phyloP scores from a whole-genome alignment of 2,329 filamentous ascomycete genomes.

The Drechslerella dactyloides region DNA sequence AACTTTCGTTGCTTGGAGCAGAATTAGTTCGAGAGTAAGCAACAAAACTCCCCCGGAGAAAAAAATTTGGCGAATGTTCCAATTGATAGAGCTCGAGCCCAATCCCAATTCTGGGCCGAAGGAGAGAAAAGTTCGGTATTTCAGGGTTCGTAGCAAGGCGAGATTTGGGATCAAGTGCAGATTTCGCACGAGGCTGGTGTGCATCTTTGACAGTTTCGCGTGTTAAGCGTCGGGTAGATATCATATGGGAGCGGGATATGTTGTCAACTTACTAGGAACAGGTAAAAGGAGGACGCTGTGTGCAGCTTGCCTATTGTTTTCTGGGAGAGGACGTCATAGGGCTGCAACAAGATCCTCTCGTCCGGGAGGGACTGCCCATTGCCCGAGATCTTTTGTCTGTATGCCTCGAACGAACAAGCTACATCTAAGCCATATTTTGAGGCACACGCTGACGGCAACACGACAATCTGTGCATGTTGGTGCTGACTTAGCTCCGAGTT shows the following conservation, averaged over 20 bases:
- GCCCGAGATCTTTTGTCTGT: neutral
- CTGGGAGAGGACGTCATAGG: constrained; percentile 6
- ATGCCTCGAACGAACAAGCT: constrained; percentile 12
- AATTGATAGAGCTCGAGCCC: constrained; percentile 2
- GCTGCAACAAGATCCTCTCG: neutral
- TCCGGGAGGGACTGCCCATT: neutral
- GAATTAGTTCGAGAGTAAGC: constrained; percentile 21
- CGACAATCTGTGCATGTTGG: constrained; percentile 1
- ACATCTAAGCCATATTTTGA: constrained; percentile 16
- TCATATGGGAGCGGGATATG: neutral
- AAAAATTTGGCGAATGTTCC: constrained; percentile 16
- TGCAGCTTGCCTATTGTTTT: constrained; percentile 3
- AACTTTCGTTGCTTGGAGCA: constrained; percentile 2
- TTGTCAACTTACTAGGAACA: constrained; percentile 9
- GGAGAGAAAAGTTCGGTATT: constrained; percentile 1
- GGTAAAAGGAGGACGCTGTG: neutral
- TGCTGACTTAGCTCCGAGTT: neutral
- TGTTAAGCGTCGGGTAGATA: neutral
- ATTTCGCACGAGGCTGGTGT: constrained; percentile 16
- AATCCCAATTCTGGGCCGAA: constrained; percentile 15
- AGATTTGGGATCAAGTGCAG: constrained; percentile 31
- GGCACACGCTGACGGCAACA: neutral
- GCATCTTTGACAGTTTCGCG: too few species aligned
- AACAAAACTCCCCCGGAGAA: constrained; percentile 11
- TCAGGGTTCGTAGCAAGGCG: constrained; percentile 5